Evolutionary conservation across 495 filamentous ascomycete species (phyloP).

Genomic region (Podospora fimiseda): DNA sequence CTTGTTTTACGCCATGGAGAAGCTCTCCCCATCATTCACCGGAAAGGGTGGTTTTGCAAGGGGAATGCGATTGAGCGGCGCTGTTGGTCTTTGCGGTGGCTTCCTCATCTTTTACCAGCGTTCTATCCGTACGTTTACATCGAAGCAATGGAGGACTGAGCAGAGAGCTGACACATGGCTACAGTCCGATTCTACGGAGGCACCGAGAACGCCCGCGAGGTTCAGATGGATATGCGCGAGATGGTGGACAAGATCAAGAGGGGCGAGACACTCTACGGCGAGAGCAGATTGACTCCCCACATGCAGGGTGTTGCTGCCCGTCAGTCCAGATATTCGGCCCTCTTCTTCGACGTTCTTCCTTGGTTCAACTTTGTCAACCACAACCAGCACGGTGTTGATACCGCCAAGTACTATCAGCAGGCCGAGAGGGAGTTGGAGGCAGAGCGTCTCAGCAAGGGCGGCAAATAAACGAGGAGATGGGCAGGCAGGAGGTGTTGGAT

Average conservation of each 20-base stretch:
- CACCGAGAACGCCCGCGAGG: conserved; percentile 81
- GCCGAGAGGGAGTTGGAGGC: conserved; percentile 91
- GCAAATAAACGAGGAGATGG: neutral
- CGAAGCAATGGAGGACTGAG: too few species aligned
- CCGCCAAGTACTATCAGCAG: conserved; percentile 93
- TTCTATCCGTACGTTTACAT: conserved; percentile 47
- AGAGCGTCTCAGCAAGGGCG: conserved; percentile 44
- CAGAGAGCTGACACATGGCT: neutral
- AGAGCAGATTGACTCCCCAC: conserved; percentile 66
- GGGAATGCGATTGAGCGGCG: conserved; percentile 69
- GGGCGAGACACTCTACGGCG: conserved; percentile 86
- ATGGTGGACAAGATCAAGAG: conserved; percentile 94
- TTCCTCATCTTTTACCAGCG: conserved; percentile 75
- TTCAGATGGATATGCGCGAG: conserved; percentile 94
- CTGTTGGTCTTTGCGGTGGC: conserved; percentile 65
- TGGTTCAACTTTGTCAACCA: conserved; percentile 99
- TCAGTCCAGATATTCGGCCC: conserved; percentile 83
- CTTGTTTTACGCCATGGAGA: conserved; percentile 71
- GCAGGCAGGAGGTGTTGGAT: neutral
- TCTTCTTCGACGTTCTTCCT: conserved; percentile 76
- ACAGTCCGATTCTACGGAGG: conserved; percentile 89
- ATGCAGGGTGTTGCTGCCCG: conserved; percentile 90
- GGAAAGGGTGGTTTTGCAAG: conserved; percentile 72
- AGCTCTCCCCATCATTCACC: conserved; percentile 70
- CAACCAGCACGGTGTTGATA: conserved; percentile 94